These are phyloP conservation scores for Oryza rufipogon DNA, from an alignment of 176 grass and related monocot genomes.

Conservation along the genomic window DNA sequence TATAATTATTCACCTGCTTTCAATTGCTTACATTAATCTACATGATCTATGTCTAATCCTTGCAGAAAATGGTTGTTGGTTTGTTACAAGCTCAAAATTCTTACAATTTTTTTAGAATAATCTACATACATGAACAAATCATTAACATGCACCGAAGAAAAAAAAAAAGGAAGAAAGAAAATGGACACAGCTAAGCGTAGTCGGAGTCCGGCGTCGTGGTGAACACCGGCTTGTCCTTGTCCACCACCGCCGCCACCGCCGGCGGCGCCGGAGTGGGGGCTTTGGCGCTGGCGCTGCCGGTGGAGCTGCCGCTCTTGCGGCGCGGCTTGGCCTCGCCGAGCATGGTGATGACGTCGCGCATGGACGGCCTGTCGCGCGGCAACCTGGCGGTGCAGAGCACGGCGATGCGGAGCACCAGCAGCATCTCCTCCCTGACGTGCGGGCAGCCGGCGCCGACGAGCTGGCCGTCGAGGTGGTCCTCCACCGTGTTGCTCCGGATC, in stretches of 20 bases:
- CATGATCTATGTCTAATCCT: constrained; percentile 33
- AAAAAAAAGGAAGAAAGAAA: background rate
- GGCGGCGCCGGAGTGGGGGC: background rate
- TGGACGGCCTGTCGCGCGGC: constrained; percentile 80
- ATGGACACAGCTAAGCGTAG: constrained; percentile 23
- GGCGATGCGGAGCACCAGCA: constrained; percentile 85
- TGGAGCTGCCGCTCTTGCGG: constrained; percentile 75
- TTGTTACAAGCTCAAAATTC: constrained; percentile 26
- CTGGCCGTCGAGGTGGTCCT: constrained; percentile 58
- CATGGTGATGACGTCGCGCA: constrained; percentile 92
- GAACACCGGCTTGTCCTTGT: constrained; percentile 95
- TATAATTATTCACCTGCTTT: constrained; percentile 22
- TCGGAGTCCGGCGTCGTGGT: constrained; percentile 61
- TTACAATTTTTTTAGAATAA: constrained; percentile 21
- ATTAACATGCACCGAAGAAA: background rate
- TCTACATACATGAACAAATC: constrained; percentile 51
- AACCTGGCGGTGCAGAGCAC: constrained; percentile 87
- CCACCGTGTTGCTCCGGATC: constrained; percentile 58
- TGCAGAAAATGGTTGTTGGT: background rate
- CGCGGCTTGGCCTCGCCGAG: constrained; percentile 91
- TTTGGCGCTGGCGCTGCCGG: background rate
- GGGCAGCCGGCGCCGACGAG: constrained; percentile 66
- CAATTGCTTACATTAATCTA: constrained; percentile 37
- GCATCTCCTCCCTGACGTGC: constrained; percentile 95
- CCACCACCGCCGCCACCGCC: constrained; percentile 13